phyloP scores from a whole-genome alignment of 768 basidiomycete species.

The Phaeotremella skinneri region DNA sequence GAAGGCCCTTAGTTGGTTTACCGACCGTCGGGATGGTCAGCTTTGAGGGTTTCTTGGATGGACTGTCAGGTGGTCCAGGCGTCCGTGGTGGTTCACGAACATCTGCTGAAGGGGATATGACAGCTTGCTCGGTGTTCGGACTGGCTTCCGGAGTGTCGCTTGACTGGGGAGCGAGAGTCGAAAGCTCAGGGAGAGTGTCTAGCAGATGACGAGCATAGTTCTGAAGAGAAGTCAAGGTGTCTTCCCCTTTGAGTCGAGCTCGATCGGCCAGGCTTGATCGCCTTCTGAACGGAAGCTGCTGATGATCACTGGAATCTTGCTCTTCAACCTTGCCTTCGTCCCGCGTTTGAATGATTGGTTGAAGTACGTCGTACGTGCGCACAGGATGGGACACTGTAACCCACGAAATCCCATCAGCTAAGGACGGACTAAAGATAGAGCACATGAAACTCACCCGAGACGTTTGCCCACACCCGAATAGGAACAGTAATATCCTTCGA shows the following conservation, averaged over 20 bases:
- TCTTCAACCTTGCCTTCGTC: slow-evolving; percentile 50
- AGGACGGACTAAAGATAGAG: background rate
- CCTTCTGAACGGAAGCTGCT: slow-evolving; percentile 10
- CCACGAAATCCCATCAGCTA: too few species aligned
- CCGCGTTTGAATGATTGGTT: slow-evolving; percentile 62
- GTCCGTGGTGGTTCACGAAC: background rate
- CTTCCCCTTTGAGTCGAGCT: slow-evolving; percentile 14
- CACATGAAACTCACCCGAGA: slow-evolving; percentile 61
- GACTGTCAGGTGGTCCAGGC: background rate
- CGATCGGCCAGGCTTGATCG: slow-evolving; percentile 10
- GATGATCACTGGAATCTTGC: background rate
- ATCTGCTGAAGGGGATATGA: too few species aligned
- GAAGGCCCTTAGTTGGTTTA: slow-evolving; percentile 3
- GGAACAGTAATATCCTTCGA: slow-evolving; percentile 71
- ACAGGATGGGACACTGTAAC: slow-evolving; percentile 57
- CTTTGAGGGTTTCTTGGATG: background rate
- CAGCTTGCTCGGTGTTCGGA: too few species aligned
- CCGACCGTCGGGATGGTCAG: slow-evolving; percentile 6
- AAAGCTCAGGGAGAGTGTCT: slow-evolving; percentile 32
- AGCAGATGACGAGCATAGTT: slow-evolving; percentile 46
- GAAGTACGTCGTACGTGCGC: slow-evolving; percentile 75
- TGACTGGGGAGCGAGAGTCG: too few species aligned
- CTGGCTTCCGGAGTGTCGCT: too few species aligned
- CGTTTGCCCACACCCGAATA: slow-evolving; percentile 83
- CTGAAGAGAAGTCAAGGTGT: slow-evolving; percentile 36